Conservation (phyloP, 352 stramenopile genomes). For the Pythium rishiriense region DNA sequence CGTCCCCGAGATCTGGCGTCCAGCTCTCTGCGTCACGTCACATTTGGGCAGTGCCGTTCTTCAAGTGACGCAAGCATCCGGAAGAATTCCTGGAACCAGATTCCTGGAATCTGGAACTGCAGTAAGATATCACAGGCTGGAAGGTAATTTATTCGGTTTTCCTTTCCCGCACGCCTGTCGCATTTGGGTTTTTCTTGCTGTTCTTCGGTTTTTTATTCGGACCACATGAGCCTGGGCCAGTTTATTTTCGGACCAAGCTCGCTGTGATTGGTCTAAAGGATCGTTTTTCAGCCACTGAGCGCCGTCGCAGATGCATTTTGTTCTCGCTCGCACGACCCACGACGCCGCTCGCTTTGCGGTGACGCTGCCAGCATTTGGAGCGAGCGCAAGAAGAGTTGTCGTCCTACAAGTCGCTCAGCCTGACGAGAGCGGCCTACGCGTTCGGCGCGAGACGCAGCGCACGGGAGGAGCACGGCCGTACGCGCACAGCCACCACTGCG, state of each 20-base stretch:
- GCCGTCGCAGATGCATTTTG: conserved; percentile 14
- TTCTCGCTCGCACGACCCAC: conserved; percentile 25
- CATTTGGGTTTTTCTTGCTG: conserved; percentile 17
- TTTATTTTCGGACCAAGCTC: conserved; percentile 14
- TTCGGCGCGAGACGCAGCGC: no score
- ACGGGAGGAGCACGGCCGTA: background rate
- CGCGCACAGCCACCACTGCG: background rate
- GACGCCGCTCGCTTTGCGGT: conserved; percentile 20
- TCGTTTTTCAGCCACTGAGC: conserved; percentile 25
- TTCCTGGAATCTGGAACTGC: conserved; percentile 26
- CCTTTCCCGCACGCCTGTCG: conserved; percentile 4
- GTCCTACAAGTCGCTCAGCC: conserved; percentile 9
- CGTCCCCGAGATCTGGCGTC: background rate
- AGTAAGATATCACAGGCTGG: conserved; percentile 20
- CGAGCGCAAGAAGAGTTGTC: conserved; percentile 21
- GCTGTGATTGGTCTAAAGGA: conserved; percentile 17
- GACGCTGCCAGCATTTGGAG: conserved; percentile 23
- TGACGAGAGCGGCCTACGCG: no score
- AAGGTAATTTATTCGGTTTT: conserved; percentile 19
- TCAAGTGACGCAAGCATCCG: conserved; percentile 15
- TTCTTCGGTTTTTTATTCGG: conserved; percentile 31
- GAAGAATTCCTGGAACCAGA: conserved; percentile 24
- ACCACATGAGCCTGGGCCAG: background rate
- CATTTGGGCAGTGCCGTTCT: conserved; percentile 5
- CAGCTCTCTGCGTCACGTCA: background rate